These are phyloP conservation scores for Peterozyma xylosa DNA, from an alignment of 805 yeast species.

Conservation along the genomic window DNA sequence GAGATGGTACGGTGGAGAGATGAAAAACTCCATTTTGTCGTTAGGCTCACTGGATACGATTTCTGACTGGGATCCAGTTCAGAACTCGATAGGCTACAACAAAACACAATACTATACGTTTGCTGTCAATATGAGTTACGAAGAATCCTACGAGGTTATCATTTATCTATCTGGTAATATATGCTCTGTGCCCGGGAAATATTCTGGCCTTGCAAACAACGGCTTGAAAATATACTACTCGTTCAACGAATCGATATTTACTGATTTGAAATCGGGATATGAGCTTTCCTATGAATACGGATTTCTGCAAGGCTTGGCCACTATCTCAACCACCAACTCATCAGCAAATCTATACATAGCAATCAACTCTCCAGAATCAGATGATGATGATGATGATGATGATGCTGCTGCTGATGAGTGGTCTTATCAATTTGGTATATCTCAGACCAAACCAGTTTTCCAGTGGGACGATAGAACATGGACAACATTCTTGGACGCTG, in stretches of 20 bases:
- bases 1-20: neutral
- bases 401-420: conserved; percentile 27
- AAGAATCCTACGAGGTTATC: conserved; percentile 35
- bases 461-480: conserved; percentile 61
- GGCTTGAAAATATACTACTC: conserved; percentile 20
- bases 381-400: conserved; percentile 11
- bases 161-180: conserved; percentile 45
- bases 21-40: too few species aligned
- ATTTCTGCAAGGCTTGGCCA: conserved; percentile 16
- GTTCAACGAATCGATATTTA: conserved; percentile 14
- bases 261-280: neutral
- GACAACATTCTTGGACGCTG: conserved; percentile 60
- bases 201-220: conserved; percentile 11
- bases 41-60: conserved; percentile 6
- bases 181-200: conserved; percentile 25
- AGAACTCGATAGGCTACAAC: conserved; percentile 23
- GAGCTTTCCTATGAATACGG: conserved; percentile 15
- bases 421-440: conserved; percentile 61
- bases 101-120: conserved; percentile 34
- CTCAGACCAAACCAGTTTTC: conserved; percentile 53
- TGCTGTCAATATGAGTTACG: conserved; percentile 30
- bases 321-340: conserved; percentile 8
- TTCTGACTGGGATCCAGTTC: conserved; percentile 17
- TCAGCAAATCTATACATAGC: conserved; percentile 13
- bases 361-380: conserved; percentile 11